Percentiles rank a stretch among this genome's conserved stretches.
Evolutionary conservation across 139 green algal genomes (phyloP).

Genomic region (Chlorella sp.): DNA sequence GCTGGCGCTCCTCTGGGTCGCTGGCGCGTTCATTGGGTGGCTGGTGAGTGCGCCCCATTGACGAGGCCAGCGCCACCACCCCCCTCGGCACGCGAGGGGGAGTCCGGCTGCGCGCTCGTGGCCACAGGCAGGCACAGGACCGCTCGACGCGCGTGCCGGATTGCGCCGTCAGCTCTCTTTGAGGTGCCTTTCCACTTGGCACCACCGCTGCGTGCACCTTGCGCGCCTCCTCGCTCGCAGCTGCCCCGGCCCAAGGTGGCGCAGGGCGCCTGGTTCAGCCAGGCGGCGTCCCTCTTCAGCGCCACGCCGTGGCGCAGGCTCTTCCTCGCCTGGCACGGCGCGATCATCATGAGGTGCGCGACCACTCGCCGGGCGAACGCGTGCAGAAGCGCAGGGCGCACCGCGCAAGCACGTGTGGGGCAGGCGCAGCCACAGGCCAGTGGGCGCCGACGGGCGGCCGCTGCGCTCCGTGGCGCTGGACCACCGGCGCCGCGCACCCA

Average conservation of each 20-base stretch:
- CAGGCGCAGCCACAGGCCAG: neutral
- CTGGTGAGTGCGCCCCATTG: neutral
- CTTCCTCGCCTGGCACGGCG: conserved; percentile 5
- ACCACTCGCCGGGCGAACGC: neutral
- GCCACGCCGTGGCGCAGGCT: neutral
- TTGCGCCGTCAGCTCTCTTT: neutral
- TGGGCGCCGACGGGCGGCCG: too few species aligned
- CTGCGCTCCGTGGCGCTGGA: too few species aligned
- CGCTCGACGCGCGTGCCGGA: too few species aligned
- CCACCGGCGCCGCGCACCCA: too few species aligned
- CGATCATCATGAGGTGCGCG: conserved; percentile 7
- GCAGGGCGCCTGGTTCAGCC: neutral
- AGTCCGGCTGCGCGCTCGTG: too few species aligned
- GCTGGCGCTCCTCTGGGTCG: neutral
- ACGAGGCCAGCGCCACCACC: neutral
- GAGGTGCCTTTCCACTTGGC: neutral
- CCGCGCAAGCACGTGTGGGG: too few species aligned
- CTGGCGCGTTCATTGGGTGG: neutral
- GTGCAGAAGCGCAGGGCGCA: neutral
- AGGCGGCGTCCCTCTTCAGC: neutral
- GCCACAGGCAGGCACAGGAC: too few species aligned
- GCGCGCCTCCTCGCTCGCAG: neutral
- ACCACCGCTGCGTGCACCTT: neutral
- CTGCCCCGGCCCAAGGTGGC: neutral
- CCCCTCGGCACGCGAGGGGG: too few species aligned